Conservation (phyloP, 163 green algal species). For the Prototheca wickerhamii region DNA sequence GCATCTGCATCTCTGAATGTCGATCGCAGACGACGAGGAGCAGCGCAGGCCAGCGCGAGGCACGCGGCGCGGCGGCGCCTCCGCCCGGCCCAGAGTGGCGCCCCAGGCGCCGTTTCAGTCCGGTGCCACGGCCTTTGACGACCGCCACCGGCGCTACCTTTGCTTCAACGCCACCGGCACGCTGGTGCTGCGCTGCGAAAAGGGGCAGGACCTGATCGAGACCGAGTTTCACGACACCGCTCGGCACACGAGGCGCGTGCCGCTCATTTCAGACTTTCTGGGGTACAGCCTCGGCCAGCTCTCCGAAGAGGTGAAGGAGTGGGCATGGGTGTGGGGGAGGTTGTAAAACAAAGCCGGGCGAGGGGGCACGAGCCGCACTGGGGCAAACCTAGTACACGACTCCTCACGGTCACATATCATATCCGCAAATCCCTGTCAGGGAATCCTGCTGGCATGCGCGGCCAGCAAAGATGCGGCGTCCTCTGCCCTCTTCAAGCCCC, state of each 20-base stretch:
- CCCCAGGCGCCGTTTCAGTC: constrained; percentile 55
- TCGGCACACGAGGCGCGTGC: constrained; percentile 42
- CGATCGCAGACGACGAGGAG: no score
- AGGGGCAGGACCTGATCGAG: background rate
- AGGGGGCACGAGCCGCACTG: background rate
- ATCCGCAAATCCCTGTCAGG: no score
- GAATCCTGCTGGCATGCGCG: no score
- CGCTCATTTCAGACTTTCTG: constrained; percentile 73
- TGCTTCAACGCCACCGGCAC: constrained; percentile 60
- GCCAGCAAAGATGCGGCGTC: no score
- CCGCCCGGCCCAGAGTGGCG: background rate
- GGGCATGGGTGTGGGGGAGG: background rate
- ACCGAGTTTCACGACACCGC: constrained; percentile 67
- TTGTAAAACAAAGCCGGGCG: background rate
- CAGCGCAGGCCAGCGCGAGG: no score
- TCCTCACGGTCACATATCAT: background rate
- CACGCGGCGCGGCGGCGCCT: no score
- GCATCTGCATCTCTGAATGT: no score
- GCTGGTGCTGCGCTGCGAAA: constrained; percentile 43
- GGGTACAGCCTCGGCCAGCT: constrained; percentile 66
- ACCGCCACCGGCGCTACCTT: constrained; percentile 48
- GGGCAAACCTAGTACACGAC: background rate
- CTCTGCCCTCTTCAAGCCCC: no score
- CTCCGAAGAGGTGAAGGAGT: constrained; percentile 23
- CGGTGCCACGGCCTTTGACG: constrained; percentile 35